These are phyloP conservation scores for Candida andamanensis DNA, from an alignment of 805 yeast species.

Conservation along the genomic window DNA sequence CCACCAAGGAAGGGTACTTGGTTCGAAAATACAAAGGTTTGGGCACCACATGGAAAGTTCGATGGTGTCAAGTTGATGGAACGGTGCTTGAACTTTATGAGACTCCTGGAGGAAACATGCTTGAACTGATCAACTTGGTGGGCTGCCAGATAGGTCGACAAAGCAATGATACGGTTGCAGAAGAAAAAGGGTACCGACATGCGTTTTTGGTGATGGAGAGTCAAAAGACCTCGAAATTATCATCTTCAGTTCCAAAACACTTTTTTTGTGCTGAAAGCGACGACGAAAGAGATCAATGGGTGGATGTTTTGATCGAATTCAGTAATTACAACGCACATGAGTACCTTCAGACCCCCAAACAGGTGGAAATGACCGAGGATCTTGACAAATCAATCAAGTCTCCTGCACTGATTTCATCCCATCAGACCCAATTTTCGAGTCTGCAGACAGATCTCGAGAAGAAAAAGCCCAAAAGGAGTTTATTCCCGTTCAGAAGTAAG, in stretches of 20 bases:
- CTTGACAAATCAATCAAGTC: constrained; percentile 8
- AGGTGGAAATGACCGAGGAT: constrained; percentile 13
- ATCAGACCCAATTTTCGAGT: constrained; percentile 5
- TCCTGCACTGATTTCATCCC: constrained; percentile 5
- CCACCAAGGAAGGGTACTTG: constrained; percentile 58
- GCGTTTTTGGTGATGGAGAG: constrained; percentile 54
- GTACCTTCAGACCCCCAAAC: constrained; percentile 4
- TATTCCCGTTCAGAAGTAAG: constrained; percentile 49
- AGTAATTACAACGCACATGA: background rate
- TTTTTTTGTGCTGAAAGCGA: constrained; percentile 77
- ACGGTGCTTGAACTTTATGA: constrained; percentile 55
- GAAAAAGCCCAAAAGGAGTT: constrained; percentile 49
- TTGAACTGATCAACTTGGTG: constrained; percentile 47
- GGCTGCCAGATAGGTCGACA: constrained; percentile 57
- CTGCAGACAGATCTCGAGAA: constrained; percentile 17
- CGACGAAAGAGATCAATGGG: constrained; percentile 72
- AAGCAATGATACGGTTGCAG: constrained; percentile 35
- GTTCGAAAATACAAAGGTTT: constrained; percentile 61
- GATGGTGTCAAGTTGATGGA: constrained; percentile 65
- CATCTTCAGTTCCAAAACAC: constrained; percentile 44
- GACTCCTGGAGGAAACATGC: constrained; percentile 45
- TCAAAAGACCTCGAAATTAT: constrained; percentile 28
- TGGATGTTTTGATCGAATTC: constrained; percentile 36
- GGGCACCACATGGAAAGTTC: constrained; percentile 59
- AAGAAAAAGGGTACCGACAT: constrained; percentile 50